These are phyloP conservation scores for Hanseniaspora guilliermondii DNA, from an alignment of 805 yeast genomes.

Conservation along the genomic window DNA sequence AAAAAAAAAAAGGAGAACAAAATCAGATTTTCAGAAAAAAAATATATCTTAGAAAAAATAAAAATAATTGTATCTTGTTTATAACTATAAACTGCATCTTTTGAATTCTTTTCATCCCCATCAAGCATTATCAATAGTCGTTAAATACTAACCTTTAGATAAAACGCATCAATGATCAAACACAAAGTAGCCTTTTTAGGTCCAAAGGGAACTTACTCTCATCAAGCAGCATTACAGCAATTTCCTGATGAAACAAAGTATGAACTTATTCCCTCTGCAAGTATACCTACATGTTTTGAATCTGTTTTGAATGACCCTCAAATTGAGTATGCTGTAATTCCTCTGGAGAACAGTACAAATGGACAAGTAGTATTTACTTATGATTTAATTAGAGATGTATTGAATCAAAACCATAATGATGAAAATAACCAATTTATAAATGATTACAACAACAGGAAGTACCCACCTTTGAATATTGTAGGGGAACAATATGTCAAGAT, in stretches of 20 bases:
- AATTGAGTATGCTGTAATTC: constrained; percentile 67
- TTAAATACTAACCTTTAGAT: not conserved
- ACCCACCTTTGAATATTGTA: constrained; percentile 39
- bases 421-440: not conserved
- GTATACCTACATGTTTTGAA: constrained; percentile 55
- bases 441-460: constrained; percentile 15
- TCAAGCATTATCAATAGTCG: not conserved
- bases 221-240: constrained; percentile 59
- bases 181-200: constrained; percentile 64
- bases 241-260: constrained; percentile 29
- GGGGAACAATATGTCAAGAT: constrained; percentile 76
- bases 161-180: not conserved
- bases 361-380: constrained; percentile 84
- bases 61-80: too few species aligned
- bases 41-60: too few species aligned
- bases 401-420: constrained; percentile 16
- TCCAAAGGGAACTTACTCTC: constrained; percentile 87
- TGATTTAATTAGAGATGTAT: constrained; percentile 64
- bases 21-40: too few species aligned
- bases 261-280: constrained; percentile 21
- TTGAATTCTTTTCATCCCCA: too few species aligned
- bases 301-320: constrained; percentile 31
- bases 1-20: too few species aligned
- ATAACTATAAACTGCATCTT: too few species aligned
- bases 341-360: constrained; percentile 87